Conservation (phyloP, 176 grass and related monocot species). For the Tillandsia fasciculata region DNA sequence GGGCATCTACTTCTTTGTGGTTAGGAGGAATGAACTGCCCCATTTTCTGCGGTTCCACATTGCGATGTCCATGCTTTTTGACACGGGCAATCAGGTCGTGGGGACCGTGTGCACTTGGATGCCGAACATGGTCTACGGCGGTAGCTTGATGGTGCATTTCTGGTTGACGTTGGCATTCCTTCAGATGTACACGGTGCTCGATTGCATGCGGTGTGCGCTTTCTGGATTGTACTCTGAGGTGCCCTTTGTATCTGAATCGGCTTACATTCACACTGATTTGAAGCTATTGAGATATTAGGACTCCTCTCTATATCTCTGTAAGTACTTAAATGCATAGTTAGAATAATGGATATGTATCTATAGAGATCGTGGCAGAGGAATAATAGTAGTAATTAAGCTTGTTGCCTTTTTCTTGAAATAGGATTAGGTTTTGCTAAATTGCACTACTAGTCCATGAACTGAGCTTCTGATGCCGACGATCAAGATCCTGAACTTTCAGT, state of each 20-base stretch:
- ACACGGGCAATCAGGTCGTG: slow-evolving; percentile 66
- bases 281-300: slow-evolving; percentile 51
- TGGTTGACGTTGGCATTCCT: slow-evolving; percentile 63
- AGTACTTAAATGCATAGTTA: no score
- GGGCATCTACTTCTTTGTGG: slow-evolving; percentile 65
- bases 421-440: no score
- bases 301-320: no score
- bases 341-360: no score
- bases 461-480: no score
- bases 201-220: slow-evolving; percentile 76
- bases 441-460: no score
- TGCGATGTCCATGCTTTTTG: slow-evolving; percentile 69
- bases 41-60: slow-evolving; percentile 93
- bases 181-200: slow-evolving; percentile 67
- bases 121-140: slow-evolving; percentile 56
- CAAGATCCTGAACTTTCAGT: no score
- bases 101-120: slow-evolving; percentile 82
- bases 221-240: slow-evolving; percentile 67
- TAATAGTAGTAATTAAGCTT: no score
- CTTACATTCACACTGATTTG: slow-evolving; percentile 80
- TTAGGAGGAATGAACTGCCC: slow-evolving; percentile 68
- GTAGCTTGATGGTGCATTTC: slow-evolving; percentile 52
- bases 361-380: no score
- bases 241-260: slow-evolving; percentile 66
- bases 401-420: no score